Evolutionary conservation across 1,284 basidiomycete genomes (phyloP), one percentile per base, ranked within the genome.

Genomic region (Tilletia indica): DNA sequence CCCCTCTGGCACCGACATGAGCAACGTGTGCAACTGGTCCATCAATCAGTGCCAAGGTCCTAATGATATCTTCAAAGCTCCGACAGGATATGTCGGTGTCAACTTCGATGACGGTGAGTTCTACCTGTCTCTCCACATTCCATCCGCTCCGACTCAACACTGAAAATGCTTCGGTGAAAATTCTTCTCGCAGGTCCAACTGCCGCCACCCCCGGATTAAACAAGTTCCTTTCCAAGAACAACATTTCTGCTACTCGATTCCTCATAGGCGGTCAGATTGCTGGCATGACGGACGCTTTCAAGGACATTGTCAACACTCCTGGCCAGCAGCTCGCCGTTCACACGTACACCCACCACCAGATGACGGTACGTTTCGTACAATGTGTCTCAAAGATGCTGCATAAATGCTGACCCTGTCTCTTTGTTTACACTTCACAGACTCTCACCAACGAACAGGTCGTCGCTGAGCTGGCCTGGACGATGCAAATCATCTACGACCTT

Each of bases 391-490:
- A 48, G 47, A 31, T 31, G 2, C 25, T 31, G 25, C 25, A 31
- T 31, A 31, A 31, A 31, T 31, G 25, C 25, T 31, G 2, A 31
- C 25, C 25, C n/a, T n/a, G n/a, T n/a, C n/a, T n/a, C n/a, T n/a
- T n/a, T n/a, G n/a, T n/a, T n/a, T n/a, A n/a, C n/a, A n/a, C 25
- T 19, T 38, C 14, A 5, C 61, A 64, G 61, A 89, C 89, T 48
- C 87, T 94, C 73, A 90, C 92, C 64, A 98, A 90, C 82, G 90
- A 90, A 82, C 87, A 97, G 86, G 89, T 97, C 73, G 93, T 97
- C 21, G 94, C 94, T 34, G 94, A 97, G 85, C 88, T 98, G 67
- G 94, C 92, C 66, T 97, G 93, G 91, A 92, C 93, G 71, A 91
- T 91, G 76, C 90, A 93, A 85, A 76, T 73, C 64, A 92, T 95